Evolutionary conservation across 2,329 filamentous ascomycete genomes (phyloP), one percentile per base, ranked within the genome.

Genomic region (Alternaria arborescens): DNA sequence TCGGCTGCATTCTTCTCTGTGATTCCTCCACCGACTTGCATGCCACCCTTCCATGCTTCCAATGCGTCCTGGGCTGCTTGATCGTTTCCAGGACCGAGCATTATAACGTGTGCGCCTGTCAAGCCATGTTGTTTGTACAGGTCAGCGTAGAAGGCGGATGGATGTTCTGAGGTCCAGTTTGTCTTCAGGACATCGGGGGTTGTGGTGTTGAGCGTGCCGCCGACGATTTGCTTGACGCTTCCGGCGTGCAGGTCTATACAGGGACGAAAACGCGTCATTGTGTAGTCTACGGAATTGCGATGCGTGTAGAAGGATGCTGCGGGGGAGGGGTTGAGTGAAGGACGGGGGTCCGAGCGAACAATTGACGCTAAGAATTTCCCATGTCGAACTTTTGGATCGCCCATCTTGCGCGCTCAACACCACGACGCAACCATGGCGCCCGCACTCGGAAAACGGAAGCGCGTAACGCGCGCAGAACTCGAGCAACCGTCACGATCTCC

Each of bases 201-300:
- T 3, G 71, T 72, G 8, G 71, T 72, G 28, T 74, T 77, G 64
- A 99, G 86, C 2, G 95, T 98, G 61, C 95, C 94, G 70, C 95
- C 95, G 41, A 99, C 94, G 71, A 99, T 99, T 80, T 99, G 95
- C 83, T 99, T 99, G 61, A 99, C 95, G 77, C 94, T 90, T 14
- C 95, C 95, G n/a, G 94, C 90, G 79, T 99, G 95, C 54, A 99
- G 87, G 81, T 99, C 95, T 79, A 99, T 98, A 77, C 95, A 99
- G 20, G 95, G 95, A 40, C 95, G 87, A 76, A 99, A 99, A 70
- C 90, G 89, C 3, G 95, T 98, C 95, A 99, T 97, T 36, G 41
- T 18, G 30, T 8, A 50, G 8, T 36, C 6, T 30, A 32, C 24
- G 30, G n/a, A 8, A 24, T 20, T 52, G 40, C 16, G 41, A 40